Evolutionary conservation across 1,284 basidiomycete genomes (phyloP).

Genomic region (Rhizoctonia solani): DNA sequence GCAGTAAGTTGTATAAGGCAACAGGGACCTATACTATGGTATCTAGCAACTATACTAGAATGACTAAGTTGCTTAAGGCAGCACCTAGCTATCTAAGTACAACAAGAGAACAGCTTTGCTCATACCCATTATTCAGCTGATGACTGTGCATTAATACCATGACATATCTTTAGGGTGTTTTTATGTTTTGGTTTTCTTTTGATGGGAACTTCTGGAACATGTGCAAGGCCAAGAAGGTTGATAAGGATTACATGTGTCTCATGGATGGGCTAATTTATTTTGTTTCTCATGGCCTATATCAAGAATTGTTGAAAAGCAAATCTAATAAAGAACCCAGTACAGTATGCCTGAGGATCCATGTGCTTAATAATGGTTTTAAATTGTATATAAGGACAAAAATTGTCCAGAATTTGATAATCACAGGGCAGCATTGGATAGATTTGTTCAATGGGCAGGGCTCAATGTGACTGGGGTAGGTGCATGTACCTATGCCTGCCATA

Average conservation of each 20-base stretch:
- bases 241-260: background rate
- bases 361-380: background rate
- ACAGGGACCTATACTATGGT: too few relatives aligned
- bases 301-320: background rate
- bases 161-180: background rate
- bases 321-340: background rate
- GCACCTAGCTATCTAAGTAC: too few relatives aligned
- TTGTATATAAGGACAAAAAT: background rate
- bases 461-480: conserved; percentile 1
- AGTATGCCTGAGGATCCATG: background rate
- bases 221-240: background rate
- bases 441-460: background rate
- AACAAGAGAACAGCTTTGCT: background rate
- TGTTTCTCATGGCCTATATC: background rate
- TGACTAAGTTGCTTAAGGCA: too few relatives aligned
- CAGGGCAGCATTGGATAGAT: background rate
- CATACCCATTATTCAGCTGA: background rate
- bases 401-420: conserved; percentile 10
- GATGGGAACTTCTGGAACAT: conserved; percentile 3
- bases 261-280: background rate
- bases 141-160: background rate
- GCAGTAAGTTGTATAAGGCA: too few relatives aligned
- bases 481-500: background rate
- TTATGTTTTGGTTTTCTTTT: background rate
- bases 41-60: too few relatives aligned